Percentiles rank a stretch among this genome's conserved stretches.
phyloP scores from a whole-genome alignment of 306 rosid genomes.

The Prunus salicina region DNA sequence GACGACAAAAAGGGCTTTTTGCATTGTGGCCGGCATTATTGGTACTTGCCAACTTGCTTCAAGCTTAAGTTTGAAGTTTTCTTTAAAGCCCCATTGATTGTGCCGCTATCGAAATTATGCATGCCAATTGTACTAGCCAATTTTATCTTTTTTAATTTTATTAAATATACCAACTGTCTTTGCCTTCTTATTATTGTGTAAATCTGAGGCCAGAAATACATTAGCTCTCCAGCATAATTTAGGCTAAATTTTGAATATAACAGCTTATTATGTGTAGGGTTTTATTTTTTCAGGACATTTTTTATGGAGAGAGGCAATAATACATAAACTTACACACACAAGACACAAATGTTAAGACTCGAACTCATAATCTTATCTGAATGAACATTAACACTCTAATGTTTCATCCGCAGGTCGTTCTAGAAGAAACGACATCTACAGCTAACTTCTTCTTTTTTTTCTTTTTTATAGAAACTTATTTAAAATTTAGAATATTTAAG shows the following conservation, averaged over 20 bases:
- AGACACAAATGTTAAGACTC: accelerated
- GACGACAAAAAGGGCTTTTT: conserved; percentile 18
- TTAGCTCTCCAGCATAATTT: neutral
- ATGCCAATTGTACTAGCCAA: neutral
- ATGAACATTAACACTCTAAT: neutral
- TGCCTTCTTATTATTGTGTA: neutral
- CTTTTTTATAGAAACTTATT: too few species aligned
- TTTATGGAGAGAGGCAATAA: too few species aligned
- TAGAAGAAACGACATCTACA: neutral
- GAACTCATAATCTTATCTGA: accelerated
- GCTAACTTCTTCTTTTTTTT: neutral
- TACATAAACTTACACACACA: too few species aligned
- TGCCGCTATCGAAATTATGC: neutral
- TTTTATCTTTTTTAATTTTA: neutral
- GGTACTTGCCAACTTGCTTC: conserved; percentile 26
- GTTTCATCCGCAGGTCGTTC: neutral
- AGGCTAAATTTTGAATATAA: neutral
- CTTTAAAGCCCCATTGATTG: neutral
- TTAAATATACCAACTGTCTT: neutral
- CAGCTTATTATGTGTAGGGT: neutral
- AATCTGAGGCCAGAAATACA: neutral
- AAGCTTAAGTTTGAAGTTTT: conserved; percentile 9
- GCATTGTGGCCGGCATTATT: conserved; percentile 31
- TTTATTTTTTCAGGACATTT: neutral
- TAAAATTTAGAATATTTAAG: neutral